These are phyloP conservation scores for Pseudogymnoascus sp. DNA, from an alignment of 2,329 filamentous ascomycete genomes.

Conservation along the genomic window DNA sequence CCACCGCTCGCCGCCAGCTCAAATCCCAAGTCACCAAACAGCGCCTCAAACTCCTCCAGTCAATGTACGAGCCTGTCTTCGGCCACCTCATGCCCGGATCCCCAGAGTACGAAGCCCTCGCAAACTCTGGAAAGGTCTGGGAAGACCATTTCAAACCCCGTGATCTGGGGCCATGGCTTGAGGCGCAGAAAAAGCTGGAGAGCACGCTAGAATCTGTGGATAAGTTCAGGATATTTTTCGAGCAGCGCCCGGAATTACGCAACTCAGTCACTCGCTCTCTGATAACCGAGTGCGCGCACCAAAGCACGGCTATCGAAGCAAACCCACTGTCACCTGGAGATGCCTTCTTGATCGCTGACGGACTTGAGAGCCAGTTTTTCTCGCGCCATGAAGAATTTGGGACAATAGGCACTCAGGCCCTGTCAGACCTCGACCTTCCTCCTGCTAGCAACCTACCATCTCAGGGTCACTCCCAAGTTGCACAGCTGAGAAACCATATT, in stretches of 20 bases:
- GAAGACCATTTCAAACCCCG: constrained; percentile 19
- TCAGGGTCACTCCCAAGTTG: constrained; percentile 8
- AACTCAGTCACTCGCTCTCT: constrained; percentile 12
- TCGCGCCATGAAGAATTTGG: neutral
- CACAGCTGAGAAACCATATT: constrained; percentile 20
- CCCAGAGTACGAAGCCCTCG: constrained; percentile 16
- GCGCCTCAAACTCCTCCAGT: neutral
- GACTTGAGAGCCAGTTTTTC: constrained; percentile 9
- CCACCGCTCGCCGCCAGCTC: neutral
- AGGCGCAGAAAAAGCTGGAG: constrained; percentile 8
- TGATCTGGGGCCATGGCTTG: constrained; percentile 11
- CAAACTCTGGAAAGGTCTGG: constrained; percentile 19
- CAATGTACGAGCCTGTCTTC: neutral
- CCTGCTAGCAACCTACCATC: constrained; percentile 7
- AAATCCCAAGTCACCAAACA: neutral
- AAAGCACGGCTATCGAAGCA: constrained; percentile 20
- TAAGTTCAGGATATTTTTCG: constrained; percentile 9
- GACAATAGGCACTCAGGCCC: constrained; percentile 1
- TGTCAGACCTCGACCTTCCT: constrained; percentile 9
- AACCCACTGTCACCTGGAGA: constrained; percentile 15
- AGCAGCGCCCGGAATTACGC: neutral
- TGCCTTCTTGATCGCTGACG: constrained; percentile 10
- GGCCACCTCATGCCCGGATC: neutral
- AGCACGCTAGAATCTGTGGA: constrained; percentile 9
- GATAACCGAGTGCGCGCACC: constrained; percentile 17